Conservation (phyloP, 352 stramenopile genomes). For the Phytopythium vexans region DNA sequence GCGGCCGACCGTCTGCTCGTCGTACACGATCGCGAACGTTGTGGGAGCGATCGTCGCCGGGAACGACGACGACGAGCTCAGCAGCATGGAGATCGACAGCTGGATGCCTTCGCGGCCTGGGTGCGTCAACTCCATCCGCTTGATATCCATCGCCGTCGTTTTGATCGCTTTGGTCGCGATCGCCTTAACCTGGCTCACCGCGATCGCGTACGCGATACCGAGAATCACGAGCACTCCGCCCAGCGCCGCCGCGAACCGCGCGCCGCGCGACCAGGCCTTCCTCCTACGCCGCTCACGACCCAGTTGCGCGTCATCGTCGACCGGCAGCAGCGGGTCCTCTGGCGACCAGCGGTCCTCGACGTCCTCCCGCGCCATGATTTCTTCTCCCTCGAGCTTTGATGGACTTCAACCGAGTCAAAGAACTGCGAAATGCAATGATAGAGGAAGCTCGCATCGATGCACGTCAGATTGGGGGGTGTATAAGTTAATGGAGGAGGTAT, state of each 20-base stretch:
- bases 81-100: conserved; percentile 47
- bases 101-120: conserved; percentile 26
- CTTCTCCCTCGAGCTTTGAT: neutral
- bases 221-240: conserved; percentile 21
- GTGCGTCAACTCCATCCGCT: conserved; percentile 50
- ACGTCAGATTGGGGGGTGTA: no score
- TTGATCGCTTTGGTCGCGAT: conserved; percentile 58
- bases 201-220: conserved; percentile 33
- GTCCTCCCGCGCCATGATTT: neutral
- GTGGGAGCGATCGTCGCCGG: conserved; percentile 37
- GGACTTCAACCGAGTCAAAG: neutral
- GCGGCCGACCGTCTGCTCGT: conserved; percentile 27
- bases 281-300: neutral
- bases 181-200: conserved; percentile 47
- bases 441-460: no score
- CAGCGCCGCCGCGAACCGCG: conserved; percentile 10
- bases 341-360: conserved; percentile 21
- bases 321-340: conserved; percentile 25
- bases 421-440: no score
- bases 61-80: conserved; percentile 54
- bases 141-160: conserved; percentile 55
- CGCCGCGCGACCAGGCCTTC: conserved; percentile 19
- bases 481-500: no score
- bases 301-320: conserved; percentile 7
- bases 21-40: conserved; percentile 52